Percentiles rank a stretch among this genome's conserved stretches.
phyloP scores from a whole-genome alignment of 768 basidiomycete species.

The Tylopilus rubrobrunneus region DNA sequence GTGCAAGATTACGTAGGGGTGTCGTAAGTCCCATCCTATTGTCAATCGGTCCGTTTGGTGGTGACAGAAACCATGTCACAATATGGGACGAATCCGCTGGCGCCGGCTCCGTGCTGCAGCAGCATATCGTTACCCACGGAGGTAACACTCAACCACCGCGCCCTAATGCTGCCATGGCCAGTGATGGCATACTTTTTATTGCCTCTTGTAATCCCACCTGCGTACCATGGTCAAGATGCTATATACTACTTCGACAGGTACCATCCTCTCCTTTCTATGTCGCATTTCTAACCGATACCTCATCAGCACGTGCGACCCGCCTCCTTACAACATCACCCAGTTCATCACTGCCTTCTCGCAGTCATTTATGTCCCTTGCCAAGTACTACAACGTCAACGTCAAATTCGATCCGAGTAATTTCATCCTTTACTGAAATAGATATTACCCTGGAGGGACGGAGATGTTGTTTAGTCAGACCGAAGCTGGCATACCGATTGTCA shows the following conservation, averaged over 20 bases:
- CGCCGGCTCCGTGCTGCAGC: no score
- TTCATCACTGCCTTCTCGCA: conserved; percentile 29
- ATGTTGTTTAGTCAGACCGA: conserved; percentile 16
- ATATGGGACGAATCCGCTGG: no score
- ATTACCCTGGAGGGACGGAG: conserved; percentile 2
- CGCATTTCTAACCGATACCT: neutral
- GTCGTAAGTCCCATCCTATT: no score
- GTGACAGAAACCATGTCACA: no score
- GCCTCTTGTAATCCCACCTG: conserved; percentile 29
- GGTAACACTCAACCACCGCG: no score
- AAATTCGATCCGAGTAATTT: conserved; percentile 15
- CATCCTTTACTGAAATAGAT: conserved; percentile 1
- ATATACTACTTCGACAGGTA: conserved; percentile 38
- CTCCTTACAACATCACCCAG: conserved; percentile 23
- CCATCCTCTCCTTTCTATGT: neutral
- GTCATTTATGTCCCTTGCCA: conserved; percentile 24
- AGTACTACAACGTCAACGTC: conserved; percentile 17
- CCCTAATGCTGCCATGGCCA: no score
- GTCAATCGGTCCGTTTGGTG: no score
- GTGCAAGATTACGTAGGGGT: no score
- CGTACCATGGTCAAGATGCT: no score
- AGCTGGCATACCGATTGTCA: neutral
- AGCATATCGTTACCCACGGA: no score
- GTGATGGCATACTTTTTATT: conserved; percentile 12
- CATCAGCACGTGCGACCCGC: neutral